Conservation (phyloP, 2,329 filamentous ascomycete genomes). For the Ophiostoma sp. region DNA sequence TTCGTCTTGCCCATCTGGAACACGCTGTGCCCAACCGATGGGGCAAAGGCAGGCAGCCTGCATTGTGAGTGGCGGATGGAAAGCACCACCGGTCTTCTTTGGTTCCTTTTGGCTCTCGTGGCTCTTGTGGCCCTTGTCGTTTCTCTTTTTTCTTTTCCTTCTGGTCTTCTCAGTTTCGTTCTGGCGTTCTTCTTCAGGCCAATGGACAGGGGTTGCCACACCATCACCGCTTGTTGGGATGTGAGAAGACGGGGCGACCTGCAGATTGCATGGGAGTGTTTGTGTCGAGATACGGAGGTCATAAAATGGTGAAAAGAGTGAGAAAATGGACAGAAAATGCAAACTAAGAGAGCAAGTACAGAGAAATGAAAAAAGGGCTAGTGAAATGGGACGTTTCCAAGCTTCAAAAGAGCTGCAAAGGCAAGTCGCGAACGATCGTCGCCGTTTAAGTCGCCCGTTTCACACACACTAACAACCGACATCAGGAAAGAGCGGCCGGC, state of each 20-base stretch:
- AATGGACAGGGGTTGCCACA: constrained; percentile 15
- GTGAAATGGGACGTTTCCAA: background rate
- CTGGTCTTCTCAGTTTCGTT: background rate
- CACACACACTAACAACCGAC: background rate
- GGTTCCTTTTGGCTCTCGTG: too few relatives aligned
- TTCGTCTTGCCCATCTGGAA: background rate
- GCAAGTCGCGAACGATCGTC: background rate
- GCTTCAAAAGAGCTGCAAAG: too few relatives aligned
- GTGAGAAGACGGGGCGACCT: background rate
- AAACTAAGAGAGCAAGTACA: background rate
- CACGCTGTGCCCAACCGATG: constrained; percentile 8
- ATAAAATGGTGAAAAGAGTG: background rate
- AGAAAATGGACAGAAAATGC: background rate
- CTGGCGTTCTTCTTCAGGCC: background rate
- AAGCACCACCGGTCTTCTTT: background rate
- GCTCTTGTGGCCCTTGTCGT: background rate
- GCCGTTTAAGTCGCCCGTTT: background rate
- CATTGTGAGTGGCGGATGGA: constrained; percentile 17
- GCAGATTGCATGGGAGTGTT: background rate
- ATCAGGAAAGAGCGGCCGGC: constrained; percentile 9
- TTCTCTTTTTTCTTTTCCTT: background rate
- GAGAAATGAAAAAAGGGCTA: background rate
- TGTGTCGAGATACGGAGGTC: background rate
- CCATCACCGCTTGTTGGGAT: constrained; percentile 24
- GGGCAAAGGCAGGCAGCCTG: background rate